Base-by-base conservation (phyloP, 129 eudicot genomes). In the Sambucus nigra region DNA sequence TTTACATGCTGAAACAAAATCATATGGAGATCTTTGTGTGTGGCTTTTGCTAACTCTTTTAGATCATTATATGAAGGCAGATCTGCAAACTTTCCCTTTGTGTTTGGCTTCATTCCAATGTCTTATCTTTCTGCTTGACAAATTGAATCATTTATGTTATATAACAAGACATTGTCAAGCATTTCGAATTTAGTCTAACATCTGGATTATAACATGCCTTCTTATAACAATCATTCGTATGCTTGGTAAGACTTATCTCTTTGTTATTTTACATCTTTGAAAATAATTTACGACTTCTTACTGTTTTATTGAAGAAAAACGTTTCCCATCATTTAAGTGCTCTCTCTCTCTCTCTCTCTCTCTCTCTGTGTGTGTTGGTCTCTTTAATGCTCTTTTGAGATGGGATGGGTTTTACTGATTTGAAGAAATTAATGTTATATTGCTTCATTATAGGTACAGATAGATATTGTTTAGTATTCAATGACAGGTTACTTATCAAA, bases 401-500 rank as follows among this genome's bases (percentile, higher is more conserved):
- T n/a, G n/a, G n/a, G 48, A 2, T n/a, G 18, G 20, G 38, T 42
- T 13, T 41, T 25, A n/a, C n/a, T 24, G 38, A 29, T 49, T 33
- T 53, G 19, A 58, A 63, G 53, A 57, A 64, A 32, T 48, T 8
- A 63, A 10, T 10, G 31, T 49, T 49, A n/a, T 16, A 9, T 18
- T 7, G 20, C 62, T 53, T 38, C 24, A 27, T 41, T 71, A 26
- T 59, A 42, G 14, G 68, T 66, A 55, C 65, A 48, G 35, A 61
- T 69, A 59, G 76, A 80, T 76, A 77, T 83, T 73, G 62, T 53
- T 65, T 59, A 62, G 63, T 78, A 59, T 78, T 76, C 75, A 76
- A 89, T 91, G 95, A 86, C 99, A 91, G 99, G 73, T 86, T 76
- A 77, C n/a, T n/a, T n/a, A n/a, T n/a, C n/a, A n/a, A n/a, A n/a